Evolutionary conservation across 2,329 filamentous ascomycete genomes (phyloP).

Genomic region (Beauveria rudraprayagi): DNA sequence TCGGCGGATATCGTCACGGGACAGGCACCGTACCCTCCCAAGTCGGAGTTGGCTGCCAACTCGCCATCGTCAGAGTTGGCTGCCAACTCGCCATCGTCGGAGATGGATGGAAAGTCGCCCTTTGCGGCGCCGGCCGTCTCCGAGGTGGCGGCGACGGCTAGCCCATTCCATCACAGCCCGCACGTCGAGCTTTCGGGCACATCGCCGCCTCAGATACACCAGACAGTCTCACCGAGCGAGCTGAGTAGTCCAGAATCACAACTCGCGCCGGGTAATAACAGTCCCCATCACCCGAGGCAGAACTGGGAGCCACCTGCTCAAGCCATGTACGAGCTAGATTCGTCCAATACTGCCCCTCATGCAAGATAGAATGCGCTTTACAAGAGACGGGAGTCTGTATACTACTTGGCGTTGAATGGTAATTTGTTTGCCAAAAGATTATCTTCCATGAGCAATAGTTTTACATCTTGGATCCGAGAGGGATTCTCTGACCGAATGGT

Average conservation of each 20-base stretch:
- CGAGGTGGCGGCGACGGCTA: not conserved
- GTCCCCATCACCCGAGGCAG: not conserved
- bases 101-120: conserved; percentile 1
- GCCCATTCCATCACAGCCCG: not conserved
- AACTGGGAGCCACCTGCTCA: not conserved
- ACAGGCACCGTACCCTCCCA: not conserved
- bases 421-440: not conserved
- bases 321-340: conserved; percentile 7
- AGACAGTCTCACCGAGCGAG: conserved; percentile 1
- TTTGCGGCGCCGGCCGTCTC: not conserved
- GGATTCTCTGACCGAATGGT: conserved; percentile 4
- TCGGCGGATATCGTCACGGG: not conserved
- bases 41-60: not conserved
- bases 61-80: not conserved
- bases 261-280: not conserved
- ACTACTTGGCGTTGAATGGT: not conserved
- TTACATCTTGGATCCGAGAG: conserved; percentile 7
- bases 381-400: not conserved
- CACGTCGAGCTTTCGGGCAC: not conserved
- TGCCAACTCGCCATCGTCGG: conserved; percentile 3
- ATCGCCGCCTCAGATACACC: not conserved
- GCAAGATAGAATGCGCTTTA: not conserved
- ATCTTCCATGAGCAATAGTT: not conserved
- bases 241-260: conserved; percentile 1
- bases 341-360: not conserved